Evolutionary conservation across 1,139 yeast genomes (phyloP).

Genomic region (Pneumocystis carinii): DNA sequence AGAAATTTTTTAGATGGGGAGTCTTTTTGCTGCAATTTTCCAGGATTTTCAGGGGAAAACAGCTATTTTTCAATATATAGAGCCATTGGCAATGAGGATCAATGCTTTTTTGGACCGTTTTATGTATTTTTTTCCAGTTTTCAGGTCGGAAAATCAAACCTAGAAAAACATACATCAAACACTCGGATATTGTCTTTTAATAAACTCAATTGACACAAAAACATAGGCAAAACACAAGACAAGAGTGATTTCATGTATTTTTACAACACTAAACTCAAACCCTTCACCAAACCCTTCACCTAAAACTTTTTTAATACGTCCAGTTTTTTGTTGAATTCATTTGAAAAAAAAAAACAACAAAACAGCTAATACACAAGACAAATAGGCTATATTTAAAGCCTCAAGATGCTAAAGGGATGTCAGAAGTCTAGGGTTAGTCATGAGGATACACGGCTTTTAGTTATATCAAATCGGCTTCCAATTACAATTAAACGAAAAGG

Average conservation of each 20-base stretch:
- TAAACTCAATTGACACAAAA: no score
- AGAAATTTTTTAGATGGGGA: no score
- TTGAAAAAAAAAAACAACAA: background rate
- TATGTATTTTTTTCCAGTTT: no score
- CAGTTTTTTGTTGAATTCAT: background rate
- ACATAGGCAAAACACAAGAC: background rate
- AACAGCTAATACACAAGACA: background rate
- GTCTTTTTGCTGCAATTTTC: no score
- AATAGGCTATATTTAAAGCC: background rate
- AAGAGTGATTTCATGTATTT: background rate
- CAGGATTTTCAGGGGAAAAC: no score
- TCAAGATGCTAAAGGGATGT: background rate
- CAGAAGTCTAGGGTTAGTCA: background rate
- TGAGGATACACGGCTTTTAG: slow-evolving; percentile 27
- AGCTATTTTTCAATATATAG: no score
- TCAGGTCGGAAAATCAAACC: no score
- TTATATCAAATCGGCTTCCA: slow-evolving; percentile 87
- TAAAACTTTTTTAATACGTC: background rate
- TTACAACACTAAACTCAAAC: background rate
- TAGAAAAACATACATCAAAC: no score
- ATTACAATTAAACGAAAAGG: slow-evolving; percentile 68
- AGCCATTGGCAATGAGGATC: no score
- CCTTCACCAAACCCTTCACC: background rate
- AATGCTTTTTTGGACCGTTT: no score
- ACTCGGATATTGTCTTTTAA: no score